Base-by-base conservation (phyloP, 2,329 filamentous ascomycete species). In the Graphiopsis chlorocephala region DNA sequence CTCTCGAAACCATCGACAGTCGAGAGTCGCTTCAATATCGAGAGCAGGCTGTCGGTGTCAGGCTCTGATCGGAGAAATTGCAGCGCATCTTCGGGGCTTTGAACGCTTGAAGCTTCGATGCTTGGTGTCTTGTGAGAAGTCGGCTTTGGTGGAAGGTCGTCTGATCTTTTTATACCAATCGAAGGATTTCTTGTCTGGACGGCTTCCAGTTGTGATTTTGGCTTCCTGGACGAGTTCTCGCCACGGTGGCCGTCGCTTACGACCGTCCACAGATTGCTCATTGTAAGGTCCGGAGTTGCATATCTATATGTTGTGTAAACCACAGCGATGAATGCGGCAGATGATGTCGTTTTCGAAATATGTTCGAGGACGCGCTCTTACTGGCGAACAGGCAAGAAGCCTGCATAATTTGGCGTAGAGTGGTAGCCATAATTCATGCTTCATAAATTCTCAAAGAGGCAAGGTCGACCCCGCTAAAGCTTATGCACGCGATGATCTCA, bases 21-120 rank as follows among this genome's bases (percentile, higher is more conserved):
- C 5, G 33, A 38, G 5, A 73, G 60, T 38, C 61, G 29, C 20
- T 52, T 59, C 38, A 75, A 55, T 4, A 64, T 66, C 2, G 50
- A n/a, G n/a, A 68, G 68, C 8, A 83, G 67, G 11, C 74, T 68
- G 35, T 74, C 69, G 45, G 72, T 68, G 56, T 76, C 72, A 3
- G 81, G 81, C 28, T 77, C 74, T 6, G 76, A 78, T 67, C 75
- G 76, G 26, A 83, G 72, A 63, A 74, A 66, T 55, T 76, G 71
- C 42, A 83, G 57, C 12, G 70, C 67, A 29, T 74, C 60, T 45
- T 62, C 69, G 52, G 72, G 59, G 15, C 69, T 60, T 12, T 65
- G 66, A 53, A 61, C 69, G 38, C 67, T 76, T 25, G 48, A 42
- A 10, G 33, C 31, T 31, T 55, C 60, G 17, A 62, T 35, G 12